A percentile compares a stretch with the other conserved stretches of the same genome.
These are phyloP conservation scores for Lasiosphaeriaceae sp. DNA, from an alignment of 495 filamentous ascomycete species.

Conservation along the genomic window DNA sequence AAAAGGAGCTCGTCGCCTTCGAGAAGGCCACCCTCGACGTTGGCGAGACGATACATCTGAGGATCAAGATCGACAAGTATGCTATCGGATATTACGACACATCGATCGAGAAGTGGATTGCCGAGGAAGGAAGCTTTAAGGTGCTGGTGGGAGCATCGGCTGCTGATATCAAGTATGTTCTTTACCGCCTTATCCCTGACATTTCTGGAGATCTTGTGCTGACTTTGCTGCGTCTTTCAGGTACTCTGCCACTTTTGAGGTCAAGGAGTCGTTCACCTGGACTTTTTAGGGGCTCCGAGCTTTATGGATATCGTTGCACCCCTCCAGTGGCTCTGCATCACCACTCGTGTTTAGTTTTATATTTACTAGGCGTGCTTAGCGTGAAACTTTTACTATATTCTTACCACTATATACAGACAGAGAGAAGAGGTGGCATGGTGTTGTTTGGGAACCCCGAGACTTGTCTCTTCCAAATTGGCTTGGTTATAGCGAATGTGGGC, in stretches of 20 bases:
- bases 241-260: constrained; percentile 48
- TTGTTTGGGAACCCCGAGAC: no score
- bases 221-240: constrained; percentile 26
- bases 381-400: no score
- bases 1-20: constrained; percentile 77
- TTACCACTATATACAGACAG: no score
- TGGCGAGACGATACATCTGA: constrained; percentile 65
- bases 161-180: constrained; percentile 41
- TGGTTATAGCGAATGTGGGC: no score
- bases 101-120: constrained; percentile 64
- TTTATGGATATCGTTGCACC: no score
- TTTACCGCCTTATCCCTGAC: background rate
- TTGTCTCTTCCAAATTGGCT: no score
- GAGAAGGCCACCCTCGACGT: constrained; percentile 68
- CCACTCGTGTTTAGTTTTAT: no score
- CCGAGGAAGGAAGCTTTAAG: constrained; percentile 70
- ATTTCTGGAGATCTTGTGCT: background rate
- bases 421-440: no score
- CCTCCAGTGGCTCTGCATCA: no score
- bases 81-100: constrained; percentile 82
- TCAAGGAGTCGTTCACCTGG: constrained; percentile 58
- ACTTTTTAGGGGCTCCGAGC: constrained; percentile 39
- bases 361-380: no score
- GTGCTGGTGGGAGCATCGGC: constrained; percentile 59
- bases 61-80: constrained; percentile 65